Evolutionary conservation across 2,329 filamentous ascomycete genomes (phyloP), one percentile per base, ranked within the genome.

Genomic region (Chrysoporthe deuterocubensis): DNA sequence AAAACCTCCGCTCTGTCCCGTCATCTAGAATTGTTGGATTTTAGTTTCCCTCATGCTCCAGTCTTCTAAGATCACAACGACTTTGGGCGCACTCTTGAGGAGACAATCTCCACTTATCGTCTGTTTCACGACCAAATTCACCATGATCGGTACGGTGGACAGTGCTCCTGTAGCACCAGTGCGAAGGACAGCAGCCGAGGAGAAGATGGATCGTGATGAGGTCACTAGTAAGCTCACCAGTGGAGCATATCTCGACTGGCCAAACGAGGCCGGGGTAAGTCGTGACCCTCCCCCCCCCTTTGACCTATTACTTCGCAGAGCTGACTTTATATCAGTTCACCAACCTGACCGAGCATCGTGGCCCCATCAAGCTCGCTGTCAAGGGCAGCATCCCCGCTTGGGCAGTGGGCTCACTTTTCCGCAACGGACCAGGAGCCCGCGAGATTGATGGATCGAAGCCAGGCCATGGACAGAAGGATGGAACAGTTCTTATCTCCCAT

Each of bases 381-480:
- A 82, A 81, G 48, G 93, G 93, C 13, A 76, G 77, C 0, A 93
- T 96, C 62, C 93, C 93, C 1, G 68, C 81, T 1, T 94, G 91
- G 82, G 88, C 88, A 3, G 88, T 90, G 2, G 93, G 93, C 1
- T 83, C 86, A 1, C 82, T 96, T 0, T 95, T 90, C 76, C 86
- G 92, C 34, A 94, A 90, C 0, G 92, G 93, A 0, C 91, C 92
- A 0, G 91, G 92, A 0, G 83, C 86, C 40, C 87, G 85, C 75
- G 84, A 85, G 48, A 79, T 93, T 3, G 82, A 89, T n/a, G 76
- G 80, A 56, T 88, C 87, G 0, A 78, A 85, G 2, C 82, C 82
- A 3, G 87, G 88, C n/a, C 7, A 18, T 14, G 42, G 62, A 18
- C 21, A 64, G 16, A 44, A 62, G 6, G 32, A 34, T 34, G 64